These are phyloP conservation scores for Suillus weaverae DNA, from an alignment of 768 basidiomycete genomes.

Conservation along the genomic window DNA sequence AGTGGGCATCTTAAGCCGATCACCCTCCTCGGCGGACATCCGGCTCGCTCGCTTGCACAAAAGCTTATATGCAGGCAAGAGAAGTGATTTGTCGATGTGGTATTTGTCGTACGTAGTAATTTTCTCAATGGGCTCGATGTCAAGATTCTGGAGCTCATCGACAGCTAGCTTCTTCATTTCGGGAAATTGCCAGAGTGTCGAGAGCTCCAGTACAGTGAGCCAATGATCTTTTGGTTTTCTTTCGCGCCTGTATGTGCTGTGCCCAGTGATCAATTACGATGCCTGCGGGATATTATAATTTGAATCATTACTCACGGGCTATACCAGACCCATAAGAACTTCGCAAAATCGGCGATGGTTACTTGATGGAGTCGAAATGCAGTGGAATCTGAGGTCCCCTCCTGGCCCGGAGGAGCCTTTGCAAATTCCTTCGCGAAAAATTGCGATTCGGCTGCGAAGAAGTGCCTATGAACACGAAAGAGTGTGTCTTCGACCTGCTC, in stretches of 20 bases:
- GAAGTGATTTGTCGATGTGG: slow-evolving; percentile 45
- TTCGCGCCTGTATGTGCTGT: slow-evolving; percentile 55
- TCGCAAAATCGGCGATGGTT: slow-evolving; percentile 39
- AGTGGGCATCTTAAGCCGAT: slow-evolving; percentile 54
- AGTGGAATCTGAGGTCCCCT: not conserved
- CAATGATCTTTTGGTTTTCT: slow-evolving; percentile 51
- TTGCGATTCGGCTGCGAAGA: slow-evolving; percentile 35
- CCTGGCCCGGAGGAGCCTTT: not conserved
- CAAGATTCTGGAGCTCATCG: slow-evolving; percentile 51
- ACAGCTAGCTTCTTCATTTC: slow-evolving; percentile 52
- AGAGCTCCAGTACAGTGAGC: slow-evolving; percentile 52
- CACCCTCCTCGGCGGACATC: slow-evolving; percentile 53
- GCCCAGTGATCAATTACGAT: not conserved
- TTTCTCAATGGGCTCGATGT: slow-evolving; percentile 49
- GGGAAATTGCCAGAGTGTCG: slow-evolving; percentile 54
- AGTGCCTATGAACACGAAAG: not conserved
- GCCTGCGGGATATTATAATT: not conserved
- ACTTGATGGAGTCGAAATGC: slow-evolving; percentile 25
- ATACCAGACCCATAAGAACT: slow-evolving; percentile 56
- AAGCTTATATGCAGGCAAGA: slow-evolving; percentile 40
- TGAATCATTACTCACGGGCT: slow-evolving; percentile 40
- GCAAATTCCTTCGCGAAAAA: slow-evolving; percentile 31
- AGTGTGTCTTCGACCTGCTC: not conserved
- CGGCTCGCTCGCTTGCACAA: slow-evolving; percentile 54
- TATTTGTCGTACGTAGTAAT: slow-evolving; percentile 57